Evolutionary conservation across 179 eudicot species (phyloP), one percentile per base, ranked within the genome.

Genomic region (Heliamphora pulchella): DNA sequence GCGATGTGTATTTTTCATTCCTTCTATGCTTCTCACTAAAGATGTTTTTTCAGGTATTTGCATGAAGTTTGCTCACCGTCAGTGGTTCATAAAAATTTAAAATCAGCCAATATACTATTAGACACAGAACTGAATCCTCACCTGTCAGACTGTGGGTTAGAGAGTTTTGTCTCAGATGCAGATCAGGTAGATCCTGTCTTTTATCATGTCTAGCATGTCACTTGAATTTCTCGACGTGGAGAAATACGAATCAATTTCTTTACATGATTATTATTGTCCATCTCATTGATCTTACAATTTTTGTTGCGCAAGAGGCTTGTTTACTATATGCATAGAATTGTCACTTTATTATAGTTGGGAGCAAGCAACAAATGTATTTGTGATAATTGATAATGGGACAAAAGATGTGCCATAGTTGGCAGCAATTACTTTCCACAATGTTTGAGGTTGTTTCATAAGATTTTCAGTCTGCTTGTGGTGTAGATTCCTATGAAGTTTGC

Each of bases 11-110:
- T 11, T 46, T n/a, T 64, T 63, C 71, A 5, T 50, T 70, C 64
- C 63, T 79, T 69, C 41, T 53, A 14, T 11, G 48, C 69, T 75
- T 67, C 71, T 69, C 31, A 72, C 4, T 3, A 17, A 7, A 9
- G 1, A 41, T 4, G n/a, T 75, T 66, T 81, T 79, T 82, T 50
- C 88, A 96, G 99, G 94, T 96, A 96, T 82, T 88, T 96, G 53
- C 99, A 96, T 71, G 99, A 96, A 96, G 96, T 88, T 84, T 96
- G 97, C 87, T 92, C 97, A 43, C 98, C 98, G 4, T 94, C 98
- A 2, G 91, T 94, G 46, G 86, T 94, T 83, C 99, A 96, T 80
- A 93, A 91, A 76, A 91, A 89, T 82, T 90, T 96, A 81, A 96
- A 96, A 86, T 94, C 99, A 31, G 93, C 93, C 82, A 96, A 96